Conservation (phyloP, 106 monocot species). For the Acorus gramineus region DNA sequence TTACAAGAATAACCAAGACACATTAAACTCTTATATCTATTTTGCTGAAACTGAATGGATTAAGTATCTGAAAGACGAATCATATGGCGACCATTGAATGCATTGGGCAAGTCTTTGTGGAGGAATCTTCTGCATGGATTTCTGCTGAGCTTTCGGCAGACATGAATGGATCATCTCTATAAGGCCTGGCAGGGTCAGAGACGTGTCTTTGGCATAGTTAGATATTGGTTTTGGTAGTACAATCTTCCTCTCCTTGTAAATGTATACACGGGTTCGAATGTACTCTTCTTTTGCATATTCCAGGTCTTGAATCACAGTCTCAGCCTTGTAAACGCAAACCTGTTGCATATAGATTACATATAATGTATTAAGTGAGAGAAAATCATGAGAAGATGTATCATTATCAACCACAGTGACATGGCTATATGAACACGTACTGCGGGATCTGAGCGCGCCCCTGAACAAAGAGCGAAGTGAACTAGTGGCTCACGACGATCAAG, state of each 20-base stretch:
- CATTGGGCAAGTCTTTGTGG: slow-evolving; percentile 27
- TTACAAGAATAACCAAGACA: no score
- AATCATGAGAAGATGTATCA: no score
- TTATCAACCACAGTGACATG: background rate
- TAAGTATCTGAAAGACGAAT: slow-evolving; percentile 65
- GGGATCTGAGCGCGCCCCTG: slow-evolving; percentile 74
- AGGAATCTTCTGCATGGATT: slow-evolving; percentile 16
- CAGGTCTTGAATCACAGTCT: slow-evolving; percentile 37
- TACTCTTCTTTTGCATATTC: slow-evolving; percentile 55
- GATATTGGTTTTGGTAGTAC: slow-evolving; percentile 47
- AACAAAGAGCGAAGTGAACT: slow-evolving; percentile 72
- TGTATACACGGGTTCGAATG: slow-evolving; percentile 33
- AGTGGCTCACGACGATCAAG: slow-evolving; percentile 55
- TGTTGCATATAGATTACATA: slow-evolving; percentile 1
- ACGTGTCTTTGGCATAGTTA: slow-evolving; percentile 57
- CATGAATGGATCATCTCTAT: slow-evolving; percentile 31
- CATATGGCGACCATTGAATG: slow-evolving; percentile 60
- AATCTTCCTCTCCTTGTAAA: slow-evolving; percentile 36
- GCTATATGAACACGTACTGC: slow-evolving; percentile 20
- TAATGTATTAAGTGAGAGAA: no score
- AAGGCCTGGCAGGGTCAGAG: slow-evolving; percentile 36
- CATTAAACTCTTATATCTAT: background rate
- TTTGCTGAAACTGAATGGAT: slow-evolving; percentile 62
- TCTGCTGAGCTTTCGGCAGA: slow-evolving; percentile 37
- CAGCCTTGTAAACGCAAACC: slow-evolving; percentile 56